Evolutionary conservation across 2,329 filamentous ascomycete genomes (phyloP).

Genomic region (Aspergillus sp.): DNA sequence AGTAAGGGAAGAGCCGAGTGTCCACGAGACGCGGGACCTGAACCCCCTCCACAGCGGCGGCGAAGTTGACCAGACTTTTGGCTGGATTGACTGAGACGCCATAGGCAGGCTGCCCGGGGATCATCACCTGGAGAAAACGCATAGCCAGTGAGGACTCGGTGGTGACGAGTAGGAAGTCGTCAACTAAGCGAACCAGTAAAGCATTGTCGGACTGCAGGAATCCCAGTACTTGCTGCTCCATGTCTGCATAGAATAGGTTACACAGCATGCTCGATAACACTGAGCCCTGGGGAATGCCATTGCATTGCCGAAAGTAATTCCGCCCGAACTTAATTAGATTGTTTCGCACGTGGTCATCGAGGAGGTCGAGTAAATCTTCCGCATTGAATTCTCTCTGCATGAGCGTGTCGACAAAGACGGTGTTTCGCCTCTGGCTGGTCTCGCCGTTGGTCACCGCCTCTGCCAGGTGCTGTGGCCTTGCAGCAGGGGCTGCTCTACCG

Average conservation of each 20-base stretch:
- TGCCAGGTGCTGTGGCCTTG: slow-evolving; percentile 49
- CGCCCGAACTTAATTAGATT: slow-evolving; percentile 89
- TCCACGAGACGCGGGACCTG: slow-evolving; percentile 54
- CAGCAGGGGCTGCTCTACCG: slow-evolving; percentile 50
- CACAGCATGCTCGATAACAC: slow-evolving; percentile 83
- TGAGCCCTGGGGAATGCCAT: slow-evolving; percentile 91
- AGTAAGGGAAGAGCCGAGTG: slow-evolving; percentile 73
- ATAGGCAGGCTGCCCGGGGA: slow-evolving; percentile 73
- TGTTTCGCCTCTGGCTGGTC: slow-evolving; percentile 58
- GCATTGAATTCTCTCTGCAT: slow-evolving; percentile 60
- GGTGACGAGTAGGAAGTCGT: slow-evolving; percentile 91
- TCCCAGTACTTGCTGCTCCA: slow-evolving; percentile 68
- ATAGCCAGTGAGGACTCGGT: slow-evolving; percentile 66
- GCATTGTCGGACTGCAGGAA: slow-evolving; percentile 66
- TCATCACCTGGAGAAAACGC: slow-evolving; percentile 77
- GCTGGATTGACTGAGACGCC: slow-evolving; percentile 73
- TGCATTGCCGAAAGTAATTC: slow-evolving; percentile 81
- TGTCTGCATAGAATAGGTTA: slow-evolving; percentile 92
- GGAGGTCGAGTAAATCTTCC: slow-evolving; percentile 65
- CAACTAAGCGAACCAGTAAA: slow-evolving; percentile 78
- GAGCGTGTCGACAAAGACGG: slow-evolving; percentile 74
- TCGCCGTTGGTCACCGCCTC: slow-evolving; percentile 43
- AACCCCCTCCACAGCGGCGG: slow-evolving; percentile 57
- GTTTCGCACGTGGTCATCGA: slow-evolving; percentile 75
- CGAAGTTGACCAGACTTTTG: slow-evolving; percentile 87